Base-by-base conservation (phyloP, 257 asterid genomes). In the Gentiana dahurica region DNA sequence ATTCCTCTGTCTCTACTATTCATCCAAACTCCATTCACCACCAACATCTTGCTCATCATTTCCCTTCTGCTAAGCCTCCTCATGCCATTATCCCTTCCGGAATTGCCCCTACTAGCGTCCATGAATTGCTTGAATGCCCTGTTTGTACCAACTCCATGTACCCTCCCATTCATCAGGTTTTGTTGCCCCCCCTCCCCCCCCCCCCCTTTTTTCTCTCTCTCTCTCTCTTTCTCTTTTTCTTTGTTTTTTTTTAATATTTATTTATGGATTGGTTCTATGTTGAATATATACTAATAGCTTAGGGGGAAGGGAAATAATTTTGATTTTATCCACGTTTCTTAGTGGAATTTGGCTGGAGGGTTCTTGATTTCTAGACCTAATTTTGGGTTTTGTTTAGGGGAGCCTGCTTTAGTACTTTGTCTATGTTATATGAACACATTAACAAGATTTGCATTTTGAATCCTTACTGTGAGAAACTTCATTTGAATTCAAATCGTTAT, bases 71-170 rank as follows among this genome's bases (percentile, higher is more conserved):
- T 49, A 63, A 81, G 43, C 82, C 80, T 66, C 64, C 77, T 64
- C 79, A 61, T 9, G 76, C 53, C 65, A 54, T 67, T n/a, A 36
- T 78, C 34, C 58, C 75, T 12, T 50, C 91, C 51, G 88, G 78
- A 67, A 65, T 76, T 54, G 86, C 59, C 48, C 91, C 94, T 1
- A 73, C 87, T 6, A 81, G 87, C 61, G 91, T 87, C 63, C 89
- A 87, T 65, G 96, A 87, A 69, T 81, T 87, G 78, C 85, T 86
- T 55, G 95, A 86, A 73, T 86, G 95, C 77, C 95, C 95, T 52
- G 94, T 86, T 66, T 86, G 95, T 51, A 86, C 90, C 58, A 86
- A 86, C 70, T 86, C 95, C 57, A 87, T 87, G 95, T 87, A 84
- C 69, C 95, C 95, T 3, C 95, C 95, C 37, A 87, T 87, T 55